Percentiles rank a stretch among this genome's conserved stretches.
phyloP scores from a whole-genome alignment of 148 eudicot genomes.

The Silene latifolia region DNA sequence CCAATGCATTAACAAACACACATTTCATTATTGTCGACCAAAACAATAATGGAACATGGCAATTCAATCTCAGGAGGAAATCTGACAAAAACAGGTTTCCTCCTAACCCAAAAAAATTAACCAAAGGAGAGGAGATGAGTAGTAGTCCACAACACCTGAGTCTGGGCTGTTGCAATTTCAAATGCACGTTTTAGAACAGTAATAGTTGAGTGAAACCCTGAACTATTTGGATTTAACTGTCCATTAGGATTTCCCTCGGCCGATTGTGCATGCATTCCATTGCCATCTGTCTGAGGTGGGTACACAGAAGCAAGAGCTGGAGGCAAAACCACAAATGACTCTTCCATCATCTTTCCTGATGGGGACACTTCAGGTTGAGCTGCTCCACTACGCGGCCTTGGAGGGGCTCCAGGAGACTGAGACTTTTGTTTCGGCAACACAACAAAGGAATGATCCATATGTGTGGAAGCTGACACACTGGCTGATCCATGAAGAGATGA shows the following conservation, averaged over 20 bases:
- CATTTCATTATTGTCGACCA: background rate
- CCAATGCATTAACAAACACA: background rate
- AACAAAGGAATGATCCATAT: constrained; percentile 93
- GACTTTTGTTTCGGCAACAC: constrained; percentile 80
- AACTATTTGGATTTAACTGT: constrained; percentile 59
- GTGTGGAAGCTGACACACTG: constrained; percentile 69
- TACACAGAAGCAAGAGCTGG: constrained; percentile 96
- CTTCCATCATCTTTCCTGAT: constrained; percentile 86
- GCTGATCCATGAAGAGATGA: constrained; percentile 66
- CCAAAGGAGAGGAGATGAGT: background rate
- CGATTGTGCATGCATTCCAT: constrained; percentile 45
- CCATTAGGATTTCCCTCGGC: constrained; percentile 49
- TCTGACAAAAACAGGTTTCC: background rate
- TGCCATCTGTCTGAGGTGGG: constrained; percentile 56
- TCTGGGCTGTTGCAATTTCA: constrained; percentile 82
- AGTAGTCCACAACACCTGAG: constrained; percentile 50
- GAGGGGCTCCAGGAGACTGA: constrained; percentile 58
- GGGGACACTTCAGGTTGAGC: constrained; percentile 52
- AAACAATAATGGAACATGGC: background rate
- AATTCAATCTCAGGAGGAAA: constrained; percentile 10
- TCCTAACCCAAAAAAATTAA: background rate
- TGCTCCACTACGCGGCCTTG: constrained; percentile 68
- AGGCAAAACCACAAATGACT: constrained; percentile 97
- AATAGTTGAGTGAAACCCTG: constrained; percentile 84
- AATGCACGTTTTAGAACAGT: constrained; percentile 85